Evolutionary conservation across 768 basidiomycete species (phyloP).

Genomic region (Boletellus ananiceps): DNA sequence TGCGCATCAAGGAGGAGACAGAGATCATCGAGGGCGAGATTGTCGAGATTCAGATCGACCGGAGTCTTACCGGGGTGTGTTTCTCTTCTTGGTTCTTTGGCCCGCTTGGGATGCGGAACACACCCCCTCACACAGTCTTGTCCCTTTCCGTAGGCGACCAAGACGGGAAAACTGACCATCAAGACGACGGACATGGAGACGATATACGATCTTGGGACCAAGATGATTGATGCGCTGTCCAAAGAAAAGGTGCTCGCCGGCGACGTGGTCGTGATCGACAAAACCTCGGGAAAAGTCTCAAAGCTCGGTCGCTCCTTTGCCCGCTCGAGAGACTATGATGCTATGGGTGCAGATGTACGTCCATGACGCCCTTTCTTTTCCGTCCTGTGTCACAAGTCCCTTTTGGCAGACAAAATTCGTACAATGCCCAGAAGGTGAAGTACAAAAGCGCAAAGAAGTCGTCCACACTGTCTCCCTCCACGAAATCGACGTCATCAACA

Average conservation of each 20-base stretch:
- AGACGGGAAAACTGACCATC: conserved; percentile 95
- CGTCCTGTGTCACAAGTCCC: not conserved
- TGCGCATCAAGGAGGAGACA: conserved; percentile 95
- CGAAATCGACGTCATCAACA: conserved; percentile 99
- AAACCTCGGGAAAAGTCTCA: conserved; percentile 92
- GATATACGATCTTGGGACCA: conserved; percentile 95
- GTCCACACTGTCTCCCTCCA: conserved; percentile 96
- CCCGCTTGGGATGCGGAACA: not conserved
- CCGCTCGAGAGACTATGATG: conserved; percentile 96
- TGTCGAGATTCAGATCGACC: conserved; percentile 97
- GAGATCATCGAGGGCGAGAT: conserved; percentile 98
- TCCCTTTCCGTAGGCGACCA: conserved; percentile 66
- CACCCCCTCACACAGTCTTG: not conserved
- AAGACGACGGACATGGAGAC: conserved; percentile 99
- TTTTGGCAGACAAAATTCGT: conserved; percentile 86
- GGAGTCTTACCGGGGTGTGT: conserved; percentile 89
- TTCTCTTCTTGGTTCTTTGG: not conserved
- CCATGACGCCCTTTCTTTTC: not conserved
- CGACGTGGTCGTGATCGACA: conserved; percentile 95
- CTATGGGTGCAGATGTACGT: conserved; percentile 97
- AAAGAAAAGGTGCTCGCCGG: conserved; percentile 96
- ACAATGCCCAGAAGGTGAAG: conserved; percentile 95
- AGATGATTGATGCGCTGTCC: conserved; percentile 97
- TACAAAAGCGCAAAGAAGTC: conserved; percentile 96
- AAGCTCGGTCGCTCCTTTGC: conserved; percentile 97